Base-by-base conservation (phyloP, 2,329 filamentous ascomycete species). In the Colletotrichum camelliae region DNA sequence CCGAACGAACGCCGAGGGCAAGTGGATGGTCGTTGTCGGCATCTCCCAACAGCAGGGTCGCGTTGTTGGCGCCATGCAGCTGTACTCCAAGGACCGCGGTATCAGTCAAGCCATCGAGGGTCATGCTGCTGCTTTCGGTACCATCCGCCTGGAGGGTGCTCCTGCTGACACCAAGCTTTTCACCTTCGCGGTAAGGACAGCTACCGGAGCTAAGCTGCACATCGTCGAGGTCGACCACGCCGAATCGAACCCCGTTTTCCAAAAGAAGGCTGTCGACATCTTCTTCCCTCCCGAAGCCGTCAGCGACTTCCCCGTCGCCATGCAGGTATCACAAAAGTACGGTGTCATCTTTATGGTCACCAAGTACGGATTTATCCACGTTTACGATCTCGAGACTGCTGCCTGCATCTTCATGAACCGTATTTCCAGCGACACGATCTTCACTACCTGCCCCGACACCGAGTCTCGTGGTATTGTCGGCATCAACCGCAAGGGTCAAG, bases 401-500 rank as follows among this genome's bases (percentile, higher is more conserved):
- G 94, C 94, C 15, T 97, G 95, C 84, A 97, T 99, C 83, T 99
- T 98, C 91, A 97, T 99, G 96, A 99, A 99, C 90, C 94, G 97
- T 81, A 99, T 99, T 82, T 99, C 97, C 39, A 98, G 96, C 88
- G 97, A 99, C 84, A 99, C 97, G 31, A 98, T 99, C 84, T 99
- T 99, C 88, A 97, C 96, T 31, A 98, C 96, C 24, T 94, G 95
- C 62, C 88, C 93, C 43, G 97, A 99, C 84, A 91, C 91, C 70
- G 93, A 96, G 27, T 97, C 95, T 21, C 92, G 94, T 61, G 97
- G 97, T 80, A 94, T 99, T 77, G 91, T 99, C 69, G 96, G 95
- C 80, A 96, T 99, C 84, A 99, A 99, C 88, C 94, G 97, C 82
- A 98, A 98, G 88, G 97, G 97, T 78, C 97, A 99, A 86, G 96